A percentile compares a stretch with the other conserved stretches of the same genome.
phyloP scores from a whole-genome alignment of 148 eudicot genomes.

The Amaranthus cruentus region DNA sequence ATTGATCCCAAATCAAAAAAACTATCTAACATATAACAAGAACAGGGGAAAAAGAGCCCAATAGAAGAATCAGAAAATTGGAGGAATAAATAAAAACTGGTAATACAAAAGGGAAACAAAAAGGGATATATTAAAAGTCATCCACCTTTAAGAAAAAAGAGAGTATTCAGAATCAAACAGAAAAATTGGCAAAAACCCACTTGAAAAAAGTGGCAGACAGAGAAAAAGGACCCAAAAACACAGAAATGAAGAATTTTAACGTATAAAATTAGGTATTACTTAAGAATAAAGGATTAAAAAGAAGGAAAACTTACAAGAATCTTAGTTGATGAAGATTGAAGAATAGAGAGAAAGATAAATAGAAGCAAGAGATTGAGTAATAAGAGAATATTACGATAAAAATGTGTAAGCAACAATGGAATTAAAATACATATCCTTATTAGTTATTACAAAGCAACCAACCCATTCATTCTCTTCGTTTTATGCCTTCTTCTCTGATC shows the following conservation, averaged over 20 bases:
- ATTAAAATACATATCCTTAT: neutral
- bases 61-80: neutral
- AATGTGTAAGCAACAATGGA: neutral
- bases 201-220: neutral
- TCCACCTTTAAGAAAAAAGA: slow-evolving; percentile 6
- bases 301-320: slow-evolving; percentile 38
- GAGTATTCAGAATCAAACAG: neutral
- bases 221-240: slow-evolving; percentile 3
- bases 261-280: neutral
- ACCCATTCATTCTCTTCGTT: neutral
- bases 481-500: neutral
- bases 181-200: slow-evolving; percentile 3
- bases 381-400: neutral
- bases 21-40: neutral
- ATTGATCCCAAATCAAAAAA: neutral
- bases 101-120: neutral
- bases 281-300: neutral
- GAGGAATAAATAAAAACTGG: neutral
- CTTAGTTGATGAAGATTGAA: neutral
- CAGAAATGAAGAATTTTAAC: slow-evolving; percentile 16
- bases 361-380: slow-evolving; percentile 17
- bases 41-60: neutral
- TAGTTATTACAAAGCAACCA: neutral
- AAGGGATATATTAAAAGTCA: neutral
- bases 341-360: neutral